Base-by-base conservation (phyloP, 352 stramenopile genomes). In the Pythium utonaiense region DNA sequence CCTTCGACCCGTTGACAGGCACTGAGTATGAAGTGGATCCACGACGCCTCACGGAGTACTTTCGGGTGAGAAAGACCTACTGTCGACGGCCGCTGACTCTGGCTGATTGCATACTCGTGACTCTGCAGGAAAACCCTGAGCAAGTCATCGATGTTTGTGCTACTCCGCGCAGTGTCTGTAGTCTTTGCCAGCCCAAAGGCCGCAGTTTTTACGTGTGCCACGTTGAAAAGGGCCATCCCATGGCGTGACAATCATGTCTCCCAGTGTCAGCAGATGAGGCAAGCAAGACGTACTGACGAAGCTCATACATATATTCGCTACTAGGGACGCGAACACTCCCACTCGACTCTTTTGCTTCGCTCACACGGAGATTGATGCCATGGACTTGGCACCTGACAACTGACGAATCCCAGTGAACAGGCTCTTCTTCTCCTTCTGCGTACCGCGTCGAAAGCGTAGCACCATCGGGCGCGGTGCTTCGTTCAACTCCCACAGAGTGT, bases 401-500 rank as follows among this genome's bases (percentile, higher is more conserved):
- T 77, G 77, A 21, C 70, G 65, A 24, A 80, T 62, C 21, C 60
- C 72, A 17, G 76, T 74, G 44, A 93, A 93, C 28, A 93, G 59
- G 74, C 81, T 93, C 59, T 69, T 84, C 61, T 88, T 91, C 60
- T 86, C 77, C 28, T 77, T 91, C 36, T 74, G 76, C 42, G 89
- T 91, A 17, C 84, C 81, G 58, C 81, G 81, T 53, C 86, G 83
- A 62, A 95, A 95, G 5, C 83, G 83, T 24, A 95, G 67, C 36
- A 88, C 77, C 44, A 93, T 77, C 14, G 86, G 86, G 1, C 83
- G 77, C 22, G 78, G 72, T 10, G 82, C 75, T 47, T 91, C 86
- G 41, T 91, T 92, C 34, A 95, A 60, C 48, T 83, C 83, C 86
- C 86, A 95, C 21, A 95, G 47, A 28, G 86, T 93, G 62, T 93